A percentile compares a stretch with the other conserved stretches of the same genome.
These are phyloP conservation scores for Barbarea vulgaris DNA, from an alignment of 345 rosid genomes.

Conservation along the genomic window DNA sequence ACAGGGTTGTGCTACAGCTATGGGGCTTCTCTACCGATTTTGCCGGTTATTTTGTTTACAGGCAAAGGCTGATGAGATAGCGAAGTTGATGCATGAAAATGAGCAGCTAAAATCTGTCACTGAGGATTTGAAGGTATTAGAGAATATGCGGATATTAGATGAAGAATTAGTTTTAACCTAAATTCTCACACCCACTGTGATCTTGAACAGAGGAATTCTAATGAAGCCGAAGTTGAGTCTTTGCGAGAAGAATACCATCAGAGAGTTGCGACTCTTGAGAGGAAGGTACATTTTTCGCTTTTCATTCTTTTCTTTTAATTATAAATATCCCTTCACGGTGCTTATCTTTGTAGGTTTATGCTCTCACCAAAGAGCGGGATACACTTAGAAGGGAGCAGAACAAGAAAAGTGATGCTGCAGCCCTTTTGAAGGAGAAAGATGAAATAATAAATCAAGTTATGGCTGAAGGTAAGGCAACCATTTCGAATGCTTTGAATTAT, in stretches of 20 bases:
- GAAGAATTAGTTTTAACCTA: constrained; percentile 9
- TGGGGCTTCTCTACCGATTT: constrained; percentile 27
- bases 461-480: constrained; percentile 86
- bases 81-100: constrained; percentile 92
- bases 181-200: constrained; percentile 38
- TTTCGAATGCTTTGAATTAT: constrained; percentile 22
- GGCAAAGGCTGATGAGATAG: constrained; percentile 99
- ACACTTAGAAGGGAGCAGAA: constrained; percentile 95
- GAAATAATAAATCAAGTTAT: constrained; percentile 97
- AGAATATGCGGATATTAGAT: constrained; percentile 21
- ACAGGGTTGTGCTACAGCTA: constrained; percentile 19
- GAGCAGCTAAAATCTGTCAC: constrained; percentile 77
- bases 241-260: constrained; percentile 98
- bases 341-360: constrained; percentile 68
- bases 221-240: constrained; percentile 92
- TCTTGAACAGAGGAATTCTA: constrained; percentile 78
- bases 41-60: constrained; percentile 37
- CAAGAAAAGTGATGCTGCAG: constrained; percentile 95
- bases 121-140: constrained; percentile 87
- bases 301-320: constrained; percentile 3
- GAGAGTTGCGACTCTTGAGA: constrained; percentile 91
- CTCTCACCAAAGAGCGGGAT: constrained; percentile 97
- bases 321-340: constrained; percentile 18
- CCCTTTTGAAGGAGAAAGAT: constrained; percentile 98
- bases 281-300: constrained; percentile 60